These are phyloP conservation scores for Takashimella koratensis DNA, from an alignment of 1,284 basidiomycete genomes.

Conservation along the genomic window DNA sequence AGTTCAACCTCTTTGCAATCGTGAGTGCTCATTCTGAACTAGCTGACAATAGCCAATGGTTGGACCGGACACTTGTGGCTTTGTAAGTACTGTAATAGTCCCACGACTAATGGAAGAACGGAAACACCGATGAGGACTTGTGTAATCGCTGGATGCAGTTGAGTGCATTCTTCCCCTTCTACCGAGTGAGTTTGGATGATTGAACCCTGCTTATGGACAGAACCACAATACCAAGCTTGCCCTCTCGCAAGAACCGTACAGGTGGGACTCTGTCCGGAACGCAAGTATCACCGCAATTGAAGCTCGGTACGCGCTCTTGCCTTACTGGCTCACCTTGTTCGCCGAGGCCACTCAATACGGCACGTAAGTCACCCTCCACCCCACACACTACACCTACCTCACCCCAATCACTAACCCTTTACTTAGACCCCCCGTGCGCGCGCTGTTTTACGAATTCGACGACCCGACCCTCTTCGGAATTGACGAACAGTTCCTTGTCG, in stretches of 20 bases:
- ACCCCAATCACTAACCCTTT: conserved; percentile 59
- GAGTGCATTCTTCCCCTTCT: conserved; percentile 54
- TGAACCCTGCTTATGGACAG: not conserved
- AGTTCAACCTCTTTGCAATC: conserved; percentile 56
- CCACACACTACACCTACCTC: conserved; percentile 69
- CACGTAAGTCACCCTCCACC: conserved; percentile 55
- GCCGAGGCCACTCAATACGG: conserved; percentile 62
- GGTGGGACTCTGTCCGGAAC: conserved; percentile 68
- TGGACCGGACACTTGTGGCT: conserved; percentile 63
- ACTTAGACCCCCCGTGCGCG: conserved; percentile 58
- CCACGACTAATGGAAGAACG: conserved; percentile 47
- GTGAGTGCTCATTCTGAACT: conserved; percentile 6
- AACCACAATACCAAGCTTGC: conserved; percentile 36
- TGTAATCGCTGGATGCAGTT: conserved; percentile 79
- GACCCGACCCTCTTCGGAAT: conserved; percentile 62
- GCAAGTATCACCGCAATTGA: conserved; percentile 68
- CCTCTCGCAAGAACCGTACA: conserved; percentile 62
- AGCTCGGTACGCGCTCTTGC: conserved; percentile 63
- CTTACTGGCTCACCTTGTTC: conserved; percentile 76
- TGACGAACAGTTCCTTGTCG: conserved; percentile 68
- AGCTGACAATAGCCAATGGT: conserved; percentile 56
- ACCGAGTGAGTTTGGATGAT: conserved; percentile 19
- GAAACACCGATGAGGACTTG: conserved; percentile 72
- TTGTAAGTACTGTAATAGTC: conserved; percentile 20
- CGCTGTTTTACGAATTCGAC: conserved; percentile 67